Evolutionary conservation across 192 early-diverging fungal species (phyloP).

Genomic region (Thoreauomyces humboldtii): DNA sequence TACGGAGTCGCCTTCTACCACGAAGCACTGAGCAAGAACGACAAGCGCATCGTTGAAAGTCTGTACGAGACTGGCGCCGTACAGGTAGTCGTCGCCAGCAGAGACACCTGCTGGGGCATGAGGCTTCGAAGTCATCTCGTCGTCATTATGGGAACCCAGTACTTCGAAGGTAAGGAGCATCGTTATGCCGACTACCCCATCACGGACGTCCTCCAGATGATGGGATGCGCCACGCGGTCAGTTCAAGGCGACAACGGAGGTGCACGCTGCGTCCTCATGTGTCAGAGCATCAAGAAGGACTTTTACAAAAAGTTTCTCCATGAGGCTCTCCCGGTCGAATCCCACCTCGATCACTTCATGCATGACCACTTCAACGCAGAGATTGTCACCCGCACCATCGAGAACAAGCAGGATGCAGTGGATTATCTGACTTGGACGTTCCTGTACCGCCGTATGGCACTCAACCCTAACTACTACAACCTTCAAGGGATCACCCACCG

Average conservation of each 20-base stretch:
- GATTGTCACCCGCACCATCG: conserved; percentile 90
- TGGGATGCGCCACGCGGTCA: conserved; percentile 84
- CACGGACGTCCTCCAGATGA: conserved; percentile 97
- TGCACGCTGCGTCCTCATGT: conserved; percentile 93
- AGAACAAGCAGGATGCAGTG: conserved; percentile 97
- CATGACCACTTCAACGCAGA: conserved; percentile 98
- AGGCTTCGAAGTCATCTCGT: conserved; percentile 80
- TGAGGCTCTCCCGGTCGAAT: conserved; percentile 94
- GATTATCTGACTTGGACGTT: conserved; percentile 99
- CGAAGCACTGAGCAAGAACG: conserved; percentile 77
- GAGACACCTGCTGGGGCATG: conserved; percentile 91
- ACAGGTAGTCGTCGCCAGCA: conserved; percentile 85
- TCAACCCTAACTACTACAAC: conserved; percentile 93
- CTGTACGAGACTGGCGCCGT: conserved; percentile 77
- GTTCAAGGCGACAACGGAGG: conserved; percentile 51
- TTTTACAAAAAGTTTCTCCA: conserved; percentile 98
- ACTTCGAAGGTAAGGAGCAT: conserved; percentile 92
- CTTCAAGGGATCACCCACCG: conserved; percentile 82
- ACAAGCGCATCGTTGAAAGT: conserved; percentile 68
- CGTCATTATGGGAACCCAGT: conserved; percentile 95
- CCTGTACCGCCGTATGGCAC: conserved; percentile 90
- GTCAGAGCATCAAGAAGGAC: conserved; percentile 88
- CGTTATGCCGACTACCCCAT: conserved; percentile 94
- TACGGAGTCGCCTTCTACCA: conserved; percentile 90
- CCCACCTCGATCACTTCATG: conserved; percentile 87